Evolutionary conservation across 163 green algal species (phyloP).

Genomic region (Scenedesmus sp.): DNA sequence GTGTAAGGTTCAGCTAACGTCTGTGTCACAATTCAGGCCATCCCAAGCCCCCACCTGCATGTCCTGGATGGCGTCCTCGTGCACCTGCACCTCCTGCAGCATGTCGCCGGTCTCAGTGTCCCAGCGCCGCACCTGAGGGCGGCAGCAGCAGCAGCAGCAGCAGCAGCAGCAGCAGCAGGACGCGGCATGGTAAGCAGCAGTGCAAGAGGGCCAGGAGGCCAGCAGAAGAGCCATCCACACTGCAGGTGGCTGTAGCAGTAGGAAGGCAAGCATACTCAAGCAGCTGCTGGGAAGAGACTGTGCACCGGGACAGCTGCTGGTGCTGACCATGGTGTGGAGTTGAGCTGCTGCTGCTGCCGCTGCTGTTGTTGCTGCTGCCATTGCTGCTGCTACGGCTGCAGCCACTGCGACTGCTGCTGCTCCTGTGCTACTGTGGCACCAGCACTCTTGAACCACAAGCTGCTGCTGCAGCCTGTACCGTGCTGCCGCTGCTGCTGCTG

Average conservation of each 20-base stretch:
- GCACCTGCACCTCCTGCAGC: slow-evolving; percentile 69
- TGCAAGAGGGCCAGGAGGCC: neutral
- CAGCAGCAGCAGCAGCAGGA: neutral
- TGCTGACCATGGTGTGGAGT: neutral
- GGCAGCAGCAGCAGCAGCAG: neutral
- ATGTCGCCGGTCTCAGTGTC: slow-evolving; percentile 83
- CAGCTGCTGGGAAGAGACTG: too few relatives aligned
- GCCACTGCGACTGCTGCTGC: slow-evolving; percentile 1
- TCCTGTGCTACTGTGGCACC: neutral
- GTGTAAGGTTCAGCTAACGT: neutral
- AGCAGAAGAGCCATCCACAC: neutral
- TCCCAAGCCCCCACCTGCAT: slow-evolving; percentile 63
- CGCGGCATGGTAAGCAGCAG: neutral
- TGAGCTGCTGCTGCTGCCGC: neutral
- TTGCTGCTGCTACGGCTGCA: neutral
- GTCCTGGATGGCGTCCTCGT: slow-evolving; percentile 83
- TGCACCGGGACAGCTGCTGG: neutral
- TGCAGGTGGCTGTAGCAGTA: neutral
- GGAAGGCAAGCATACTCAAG: neutral
- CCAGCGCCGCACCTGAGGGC: slow-evolving; percentile 76
- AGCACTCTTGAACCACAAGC: neutral
- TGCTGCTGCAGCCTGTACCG: neutral
- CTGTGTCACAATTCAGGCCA: neutral
- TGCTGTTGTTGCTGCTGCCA: neutral
- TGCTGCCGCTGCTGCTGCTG: slow-evolving; percentile 5